Percentiles rank a stretch among this genome's conserved stretches.
These are phyloP conservation scores for Chaetomium globosum DNA, from an alignment of 2,329 filamentous ascomycete species.

Conservation along the genomic window DNA sequence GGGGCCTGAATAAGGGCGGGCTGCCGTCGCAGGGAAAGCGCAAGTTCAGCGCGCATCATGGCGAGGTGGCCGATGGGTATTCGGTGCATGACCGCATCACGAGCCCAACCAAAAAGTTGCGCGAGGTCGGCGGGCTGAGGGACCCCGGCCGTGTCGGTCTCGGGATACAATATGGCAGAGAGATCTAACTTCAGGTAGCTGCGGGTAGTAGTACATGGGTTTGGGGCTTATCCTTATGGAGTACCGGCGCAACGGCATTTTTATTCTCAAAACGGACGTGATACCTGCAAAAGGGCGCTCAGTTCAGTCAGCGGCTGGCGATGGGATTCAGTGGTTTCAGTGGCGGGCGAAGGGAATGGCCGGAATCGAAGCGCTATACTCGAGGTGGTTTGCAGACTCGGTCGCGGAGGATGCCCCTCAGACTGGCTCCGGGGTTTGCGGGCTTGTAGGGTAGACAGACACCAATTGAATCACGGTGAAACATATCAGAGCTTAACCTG, in stretches of 20 bases:
- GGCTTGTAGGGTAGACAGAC: not conserved
- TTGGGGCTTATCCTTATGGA: not conserved
- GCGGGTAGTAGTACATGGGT: not conserved
- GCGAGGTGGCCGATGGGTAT: conserved; percentile 37
- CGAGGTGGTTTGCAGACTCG: not conserved
- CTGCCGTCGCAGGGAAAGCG: conserved; percentile 50
- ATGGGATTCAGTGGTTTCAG: not conserved
- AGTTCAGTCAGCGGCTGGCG: not conserved
- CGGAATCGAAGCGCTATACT: not conserved
- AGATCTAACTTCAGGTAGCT: conserved; percentile 21
- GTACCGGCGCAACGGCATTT: not conserved
- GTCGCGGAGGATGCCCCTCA: not conserved
- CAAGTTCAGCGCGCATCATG: conserved; percentile 48
- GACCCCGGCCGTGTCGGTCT: conserved; percentile 51
- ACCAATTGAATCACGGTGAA: not conserved
- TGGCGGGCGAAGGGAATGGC: not conserved
- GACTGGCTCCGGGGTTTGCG: conserved; percentile 3
- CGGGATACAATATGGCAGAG: conserved; percentile 54
- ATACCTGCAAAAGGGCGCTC: not conserved
- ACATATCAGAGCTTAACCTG: not conserved
- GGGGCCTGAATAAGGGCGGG: conserved; percentile 49
- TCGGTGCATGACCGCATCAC: conserved; percentile 43
- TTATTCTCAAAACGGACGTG: not conserved
- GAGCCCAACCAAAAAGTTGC: conserved; percentile 57
- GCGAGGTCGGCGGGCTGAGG: conserved; percentile 46